These are phyloP conservation scores for Aquilaria sinensis DNA, from an alignment of 345 rosid species.

Conservation along the genomic window DNA sequence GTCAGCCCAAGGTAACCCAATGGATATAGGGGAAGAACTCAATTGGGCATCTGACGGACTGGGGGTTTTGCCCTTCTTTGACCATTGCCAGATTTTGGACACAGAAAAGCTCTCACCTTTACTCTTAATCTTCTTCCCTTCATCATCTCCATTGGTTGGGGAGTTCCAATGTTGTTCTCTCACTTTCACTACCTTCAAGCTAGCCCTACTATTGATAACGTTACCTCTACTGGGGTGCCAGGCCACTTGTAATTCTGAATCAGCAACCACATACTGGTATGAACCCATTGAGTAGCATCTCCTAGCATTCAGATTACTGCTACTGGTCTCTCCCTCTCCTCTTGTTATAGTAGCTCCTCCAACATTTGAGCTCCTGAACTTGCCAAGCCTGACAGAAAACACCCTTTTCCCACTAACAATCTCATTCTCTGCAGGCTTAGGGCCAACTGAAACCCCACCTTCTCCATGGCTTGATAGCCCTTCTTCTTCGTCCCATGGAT, in stretches of 20 bases:
- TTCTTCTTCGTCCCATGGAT: constrained; percentile 47
- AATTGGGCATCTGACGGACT: constrained; percentile 33
- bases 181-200: constrained; percentile 27
- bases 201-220: constrained; percentile 16
- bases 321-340: constrained; percentile 55
- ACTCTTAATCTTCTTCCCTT: constrained; percentile 76
- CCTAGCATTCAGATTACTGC: constrained; percentile 56
- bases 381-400: constrained; percentile 81
- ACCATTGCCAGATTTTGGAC: constrained; percentile 94
- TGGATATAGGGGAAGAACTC: constrained; percentile 21
- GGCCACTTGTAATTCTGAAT: constrained; percentile 57
- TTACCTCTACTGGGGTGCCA: constrained; percentile 29
- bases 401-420: constrained; percentile 56
- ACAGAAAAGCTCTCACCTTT: constrained; percentile 95
- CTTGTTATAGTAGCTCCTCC: constrained; percentile 21
- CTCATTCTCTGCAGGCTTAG: constrained; percentile 47
- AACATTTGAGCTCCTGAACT: constrained; percentile 44
- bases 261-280: constrained; percentile 68
- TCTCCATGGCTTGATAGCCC: constrained; percentile 26
- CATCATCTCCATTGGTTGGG: constrained; percentile 36
- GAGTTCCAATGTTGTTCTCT: constrained; percentile 35
- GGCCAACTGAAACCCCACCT: constrained; percentile 28
- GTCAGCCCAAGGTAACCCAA: constrained; percentile 32
- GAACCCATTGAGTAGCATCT: constrained; percentile 57
- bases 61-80: constrained; percentile 52